Evolutionary conservation across 148 eudicot species (phyloP), one percentile per base, ranked within the genome.

Genomic region (Amaranthus palmeri): DNA sequence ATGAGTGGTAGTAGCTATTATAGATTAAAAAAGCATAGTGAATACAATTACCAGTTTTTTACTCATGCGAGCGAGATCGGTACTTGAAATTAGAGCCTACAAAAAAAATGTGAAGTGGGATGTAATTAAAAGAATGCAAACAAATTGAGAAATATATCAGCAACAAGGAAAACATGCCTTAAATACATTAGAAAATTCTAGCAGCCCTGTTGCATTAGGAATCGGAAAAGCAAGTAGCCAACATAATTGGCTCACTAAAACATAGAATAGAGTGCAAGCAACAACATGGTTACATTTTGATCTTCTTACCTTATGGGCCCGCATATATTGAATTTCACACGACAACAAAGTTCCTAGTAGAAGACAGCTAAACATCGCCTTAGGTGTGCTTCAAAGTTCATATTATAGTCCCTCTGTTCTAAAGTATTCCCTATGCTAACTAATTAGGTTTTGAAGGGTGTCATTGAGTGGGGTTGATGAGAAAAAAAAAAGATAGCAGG

Each of bases 51-150:
- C 99, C 90, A 96, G 78, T 71, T 88, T 81, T 78, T 85, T 96
- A 87, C 99, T 92, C 58, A 96, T 81, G 69, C 80, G 69, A 77
- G 99, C 99, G 65, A 77, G 85, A 79, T 90, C 95, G 61, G 81
- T 77, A 79, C 88, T 85, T 79, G 93, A 81, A 72, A 82, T 81
- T 74, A 95, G 78, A 25, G 93, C 91, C 99, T 95, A 65, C 72
- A 79, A 48, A 72, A 53, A 13, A 67, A 75, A 2, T 0, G 36
- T 25, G 36, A 42, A 17, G 17, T 68, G 3, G 43, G 13, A 44
- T 4, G 14, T 44, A 12, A 49, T 53, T 54, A 18, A 8, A 60
- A 59, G 65, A 41, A 60, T 45, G 45, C 18, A 5, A 40, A 48
- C 18, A 53, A n/a, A 49, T 46, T 41, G 52, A 54, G 40, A 5